Percentiles rank a stretch among this genome's conserved stretches.
Evolutionary conservation across 352 stramenopile species (phyloP).

Genomic region (Phytopythium delawarense): DNA sequence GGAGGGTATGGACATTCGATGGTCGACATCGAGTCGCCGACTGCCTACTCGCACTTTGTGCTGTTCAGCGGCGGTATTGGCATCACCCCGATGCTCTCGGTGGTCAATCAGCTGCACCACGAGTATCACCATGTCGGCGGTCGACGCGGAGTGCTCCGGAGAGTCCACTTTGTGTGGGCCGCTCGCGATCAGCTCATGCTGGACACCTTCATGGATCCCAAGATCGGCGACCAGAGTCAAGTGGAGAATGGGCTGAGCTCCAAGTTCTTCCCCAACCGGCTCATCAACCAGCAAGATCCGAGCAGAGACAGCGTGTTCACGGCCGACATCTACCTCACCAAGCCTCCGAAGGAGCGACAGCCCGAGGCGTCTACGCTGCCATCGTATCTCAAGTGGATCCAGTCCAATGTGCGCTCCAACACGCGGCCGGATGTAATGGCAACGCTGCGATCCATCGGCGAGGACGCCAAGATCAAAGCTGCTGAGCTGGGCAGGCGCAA

Average conservation of each 20-base stretch:
- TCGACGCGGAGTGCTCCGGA: slow-evolving; percentile 16
- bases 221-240: not conserved
- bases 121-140: slow-evolving; percentile 15
- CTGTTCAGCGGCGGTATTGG: slow-evolving; percentile 47
- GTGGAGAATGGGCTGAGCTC: not conserved
- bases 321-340: slow-evolving; percentile 33
- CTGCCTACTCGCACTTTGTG: slow-evolving; percentile 45
- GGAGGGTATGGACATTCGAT: slow-evolving; percentile 42
- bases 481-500: slow-evolving; percentile 8
- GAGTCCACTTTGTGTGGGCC: slow-evolving; percentile 47
- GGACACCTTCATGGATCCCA: slow-evolving; percentile 12
- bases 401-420: slow-evolving; percentile 18
- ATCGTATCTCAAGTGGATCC: slow-evolving; percentile 15
- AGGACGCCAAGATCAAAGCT: slow-evolving; percentile 14
- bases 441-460: slow-evolving; percentile 22
- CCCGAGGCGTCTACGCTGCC: slow-evolving; percentile 14
- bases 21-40: slow-evolving; percentile 32
- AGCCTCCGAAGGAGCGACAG: slow-evolving; percentile 6
- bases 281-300: not conserved
- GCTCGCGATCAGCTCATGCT: slow-evolving; percentile 31
- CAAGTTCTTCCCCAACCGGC: slow-evolving; percentile 4
- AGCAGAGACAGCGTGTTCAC: slow-evolving; percentile 15
- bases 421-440: slow-evolving; percentile 21
- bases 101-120: slow-evolving; percentile 41
- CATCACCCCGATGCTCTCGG: slow-evolving; percentile 45